Evolutionary conservation across 2,329 filamentous ascomycete species (phyloP).

Genomic region (Venturia nashicola): DNA sequence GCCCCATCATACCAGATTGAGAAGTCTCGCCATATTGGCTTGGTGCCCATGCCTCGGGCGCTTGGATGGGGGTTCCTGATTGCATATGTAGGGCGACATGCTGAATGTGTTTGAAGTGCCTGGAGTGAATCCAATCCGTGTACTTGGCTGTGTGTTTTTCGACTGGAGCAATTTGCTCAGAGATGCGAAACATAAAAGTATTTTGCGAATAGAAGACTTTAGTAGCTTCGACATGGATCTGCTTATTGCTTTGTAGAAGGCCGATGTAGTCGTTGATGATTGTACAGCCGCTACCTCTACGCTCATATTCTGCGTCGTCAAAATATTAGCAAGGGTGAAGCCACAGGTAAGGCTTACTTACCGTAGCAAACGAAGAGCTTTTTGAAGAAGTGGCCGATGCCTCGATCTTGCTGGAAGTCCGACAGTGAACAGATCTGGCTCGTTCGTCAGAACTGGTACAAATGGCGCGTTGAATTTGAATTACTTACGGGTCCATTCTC

Average conservation of each 20-base stretch:
- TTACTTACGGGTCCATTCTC: neutral
- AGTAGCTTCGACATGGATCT: neutral
- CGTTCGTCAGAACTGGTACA: neutral
- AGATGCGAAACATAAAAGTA: neutral
- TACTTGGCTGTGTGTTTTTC: neutral
- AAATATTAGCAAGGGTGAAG: neutral
- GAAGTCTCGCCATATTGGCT: neutral
- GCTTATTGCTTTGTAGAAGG: neutral
- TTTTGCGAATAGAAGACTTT: constrained; percentile 1
- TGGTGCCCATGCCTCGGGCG: neutral
- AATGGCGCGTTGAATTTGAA: neutral
- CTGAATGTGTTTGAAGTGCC: neutral
- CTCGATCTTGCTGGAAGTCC: neutral
- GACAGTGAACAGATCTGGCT: neutral
- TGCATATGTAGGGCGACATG: neutral
- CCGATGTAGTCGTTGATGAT: neutral
- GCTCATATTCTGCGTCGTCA: neutral
- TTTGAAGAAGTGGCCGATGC: neutral
- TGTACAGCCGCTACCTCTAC: neutral
- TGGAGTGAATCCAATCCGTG: neutral
- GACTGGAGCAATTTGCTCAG: neutral
- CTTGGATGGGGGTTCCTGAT: neutral
- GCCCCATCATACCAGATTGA: neutral
- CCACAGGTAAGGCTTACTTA: neutral
- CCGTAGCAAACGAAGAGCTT: neutral